Base-by-base conservation (phyloP, 106 monocot species). In the Vanilla planifolia region DNA sequence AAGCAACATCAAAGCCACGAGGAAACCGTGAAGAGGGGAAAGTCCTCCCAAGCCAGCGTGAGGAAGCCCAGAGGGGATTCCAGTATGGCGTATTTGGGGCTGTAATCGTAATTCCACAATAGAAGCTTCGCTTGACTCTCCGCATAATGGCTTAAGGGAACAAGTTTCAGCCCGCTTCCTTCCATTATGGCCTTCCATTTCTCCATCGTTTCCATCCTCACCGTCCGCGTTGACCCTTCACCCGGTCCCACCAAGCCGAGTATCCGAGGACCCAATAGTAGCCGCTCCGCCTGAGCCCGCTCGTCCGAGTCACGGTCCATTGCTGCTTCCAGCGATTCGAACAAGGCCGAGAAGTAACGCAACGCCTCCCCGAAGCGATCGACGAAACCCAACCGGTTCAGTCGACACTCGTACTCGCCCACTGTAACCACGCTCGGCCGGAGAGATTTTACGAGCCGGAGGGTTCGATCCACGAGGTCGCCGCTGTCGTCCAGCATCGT, bases 91-190 rank as follows among this genome's bases (percentile, higher is more conserved):
- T 88, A 98, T 65, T 75, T 81, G 43, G 71, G 15, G 59, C 88
- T 92, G 63, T 91, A 98, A 61, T 82, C 64, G 71, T 91, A 96
- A 53, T 85, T 85, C 98, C 98, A 98, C 22, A 98, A 77, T 7
- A 98, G 72, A 1, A 92, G 79, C 35, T 74, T 82, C 29, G 98
- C 98, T 25, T 98, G 98, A 71, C 98, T 98, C 15, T 88, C 52
- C 15, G 98, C 87, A 70, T 98, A 98, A 59, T 92, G 78, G 65
- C 98, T 88, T 2, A 80, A 43, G 33, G 50, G 37, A n/a, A 88
- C 65, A 0, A 75, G 37, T 25, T 75, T 67, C 36, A 98, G 62
- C 11, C 91, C 88, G 65, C 75, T 76, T 0, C 69, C 27, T 17
- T 92, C 85, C 88, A 98, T 85, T 63, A 79, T 33, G 8, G 59